Evolutionary conservation across 257 asterid genomes (phyloP), one percentile per base, ranked within the genome.

Genomic region (Paraleonurus japonicus): DNA sequence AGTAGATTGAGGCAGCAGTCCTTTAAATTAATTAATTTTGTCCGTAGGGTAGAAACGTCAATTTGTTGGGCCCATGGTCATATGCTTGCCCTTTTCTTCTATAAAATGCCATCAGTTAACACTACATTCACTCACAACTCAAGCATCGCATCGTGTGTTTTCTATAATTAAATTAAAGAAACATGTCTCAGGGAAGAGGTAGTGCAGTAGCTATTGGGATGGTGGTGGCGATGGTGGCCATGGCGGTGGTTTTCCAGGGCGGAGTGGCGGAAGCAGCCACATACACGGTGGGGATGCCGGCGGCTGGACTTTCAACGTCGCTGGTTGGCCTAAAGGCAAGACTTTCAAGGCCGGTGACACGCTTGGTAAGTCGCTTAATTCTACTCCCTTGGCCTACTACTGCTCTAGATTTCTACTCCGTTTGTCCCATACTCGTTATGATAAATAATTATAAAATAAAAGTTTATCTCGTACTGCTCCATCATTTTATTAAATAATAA

Each of bases 321-420:
- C 27, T 20, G 66, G 63, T 24, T 86, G 88, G 87, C 78, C 75
- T 4, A 74, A 37, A 3, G 85, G 81, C 55, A 78, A 81, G 76
- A 30, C 19, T 2, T 77, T 77, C 45, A 63, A 2, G 32, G 80
- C 78, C 2, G 85, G 86, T 5, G 83, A 75, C 71, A 69, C 58
- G 16, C 77, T 78, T 1, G 81, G 83, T 78, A 72, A 53, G 15
- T 51, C 28, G 20, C 27, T 2, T n/a, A 33, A 33, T n/a, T n/a
- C n/a, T n/a, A n/a, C n/a, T n/a, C n/a, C n/a, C n/a, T n/a, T n/a
- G n/a, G n/a, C n/a, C n/a, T n/a, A n/a, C n/a, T n/a, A n/a, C n/a
- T n/a, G n/a, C n/a, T n/a, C n/a, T n/a, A n/a, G n/a, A n/a, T n/a
- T n/a, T n/a, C n/a, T n/a, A n/a, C n/a, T n/a, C n/a, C n/a, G n/a